These are phyloP conservation scores for Nitzschia sp. DNA, from an alignment of 108 stramenopile genomes.

Conservation along the genomic window DNA sequence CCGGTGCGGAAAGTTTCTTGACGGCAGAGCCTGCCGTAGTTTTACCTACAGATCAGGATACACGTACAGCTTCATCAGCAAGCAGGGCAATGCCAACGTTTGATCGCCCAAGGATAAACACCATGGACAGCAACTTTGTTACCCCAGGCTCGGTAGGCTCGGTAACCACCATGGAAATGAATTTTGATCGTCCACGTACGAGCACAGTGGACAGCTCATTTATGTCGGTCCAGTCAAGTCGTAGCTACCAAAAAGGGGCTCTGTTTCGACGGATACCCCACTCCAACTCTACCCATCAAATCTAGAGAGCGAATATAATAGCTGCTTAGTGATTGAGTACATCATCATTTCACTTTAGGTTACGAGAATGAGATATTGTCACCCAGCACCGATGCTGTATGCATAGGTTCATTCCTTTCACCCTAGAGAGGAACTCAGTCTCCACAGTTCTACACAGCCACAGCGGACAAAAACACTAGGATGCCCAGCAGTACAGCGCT, in stretches of 20 bases:
- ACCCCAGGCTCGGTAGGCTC: too few relatives aligned
- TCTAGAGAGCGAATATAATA: too few relatives aligned
- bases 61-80: neutral
- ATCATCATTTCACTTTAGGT: too few relatives aligned
- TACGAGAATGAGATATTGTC: too few relatives aligned
- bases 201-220: neutral
- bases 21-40: slow-evolving; percentile 75
- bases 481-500: too few relatives aligned
- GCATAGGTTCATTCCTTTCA: too few relatives aligned
- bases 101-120: neutral
- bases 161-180: neutral
- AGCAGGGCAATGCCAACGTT: neutral
- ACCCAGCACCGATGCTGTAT: too few relatives aligned
- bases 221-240: neutral
- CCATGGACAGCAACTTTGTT: neutral
- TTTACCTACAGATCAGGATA: slow-evolving; percentile 14
- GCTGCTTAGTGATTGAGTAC: too few relatives aligned
- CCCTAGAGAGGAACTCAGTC: too few relatives aligned
- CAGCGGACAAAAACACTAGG: too few relatives aligned
- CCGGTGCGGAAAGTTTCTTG: slow-evolving; percentile 54
- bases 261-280: slow-evolving; percentile 9
- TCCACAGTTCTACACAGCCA: too few relatives aligned
- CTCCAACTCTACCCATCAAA: too few relatives aligned
- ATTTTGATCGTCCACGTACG: neutral
- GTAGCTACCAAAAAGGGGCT: slow-evolving; percentile 1